These are phyloP conservation scores for Alternaria brassicae DNA, from an alignment of 2,329 filamentous ascomycete genomes.

Conservation along the genomic window DNA sequence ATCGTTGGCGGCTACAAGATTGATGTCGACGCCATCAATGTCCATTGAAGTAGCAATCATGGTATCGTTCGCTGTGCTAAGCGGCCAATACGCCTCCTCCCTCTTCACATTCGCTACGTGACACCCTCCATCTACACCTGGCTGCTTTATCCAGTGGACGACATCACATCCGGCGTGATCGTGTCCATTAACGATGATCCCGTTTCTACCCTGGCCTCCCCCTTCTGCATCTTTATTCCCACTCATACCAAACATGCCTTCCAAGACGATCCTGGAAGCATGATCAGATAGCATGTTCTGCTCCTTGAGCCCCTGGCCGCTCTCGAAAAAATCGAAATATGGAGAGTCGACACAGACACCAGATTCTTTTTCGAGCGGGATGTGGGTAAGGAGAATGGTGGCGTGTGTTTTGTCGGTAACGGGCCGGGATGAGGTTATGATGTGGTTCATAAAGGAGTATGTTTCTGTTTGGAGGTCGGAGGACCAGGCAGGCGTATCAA, in stretches of 20 bases:
- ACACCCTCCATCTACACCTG: slow-evolving; percentile 22
- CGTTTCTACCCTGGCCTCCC: slow-evolving; percentile 70
- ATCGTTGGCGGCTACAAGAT: slow-evolving; percentile 10
- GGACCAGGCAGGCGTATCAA: slow-evolving; percentile 80
- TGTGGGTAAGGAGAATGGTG: slow-evolving; percentile 88
- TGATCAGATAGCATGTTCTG: slow-evolving; percentile 86
- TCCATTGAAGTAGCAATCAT: slow-evolving; percentile 1
- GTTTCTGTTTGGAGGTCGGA: slow-evolving; percentile 74
- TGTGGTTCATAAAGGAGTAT: slow-evolving; percentile 75
- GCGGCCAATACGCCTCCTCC: slow-evolving; percentile 27
- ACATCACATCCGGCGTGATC: slow-evolving; percentile 95
- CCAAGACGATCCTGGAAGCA: slow-evolving; percentile 73
- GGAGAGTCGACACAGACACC: slow-evolving; percentile 86
- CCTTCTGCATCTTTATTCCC: slow-evolving; percentile 65
- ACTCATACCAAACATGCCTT: slow-evolving; percentile 82
- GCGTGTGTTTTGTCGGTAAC: slow-evolving; percentile 71
- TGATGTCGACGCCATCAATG: not conserved
- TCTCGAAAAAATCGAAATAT: slow-evolving; percentile 77
- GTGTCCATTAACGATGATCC: slow-evolving; percentile 88
- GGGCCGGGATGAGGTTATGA: slow-evolving; percentile 67
- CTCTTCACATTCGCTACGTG: slow-evolving; percentile 10
- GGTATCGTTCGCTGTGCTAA: slow-evolving; percentile 5
- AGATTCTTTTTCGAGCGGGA: slow-evolving; percentile 83
- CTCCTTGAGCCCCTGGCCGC: slow-evolving; percentile 75
- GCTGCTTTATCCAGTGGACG: slow-evolving; percentile 68